These are phyloP conservation scores for Coccomyxa subellipsoidea DNA, from an alignment of 163 green algal genomes.

Conservation along the genomic window DNA sequence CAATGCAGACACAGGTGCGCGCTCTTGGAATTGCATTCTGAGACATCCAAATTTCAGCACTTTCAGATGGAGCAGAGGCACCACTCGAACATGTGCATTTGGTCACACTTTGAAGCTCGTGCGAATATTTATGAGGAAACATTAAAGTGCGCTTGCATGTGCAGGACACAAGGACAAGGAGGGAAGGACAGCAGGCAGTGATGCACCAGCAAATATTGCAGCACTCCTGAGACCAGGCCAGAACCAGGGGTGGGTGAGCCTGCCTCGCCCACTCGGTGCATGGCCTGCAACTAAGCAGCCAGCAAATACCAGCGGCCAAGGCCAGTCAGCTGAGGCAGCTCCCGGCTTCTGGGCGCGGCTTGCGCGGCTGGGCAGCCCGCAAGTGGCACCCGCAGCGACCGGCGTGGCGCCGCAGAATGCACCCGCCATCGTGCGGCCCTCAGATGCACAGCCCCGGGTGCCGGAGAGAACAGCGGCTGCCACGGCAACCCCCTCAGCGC, in stretches of 20 bases:
- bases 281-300: neutral
- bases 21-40: neutral
- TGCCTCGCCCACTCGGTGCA: neutral
- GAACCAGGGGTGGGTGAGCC: neutral
- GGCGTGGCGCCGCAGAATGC: too few relatives aligned
- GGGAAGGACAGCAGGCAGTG: neutral
- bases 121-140: too few relatives aligned
- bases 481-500: neutral
- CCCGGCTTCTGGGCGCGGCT: neutral
- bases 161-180: neutral
- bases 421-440: neutral
- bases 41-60: too few relatives aligned
- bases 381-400: neutral
- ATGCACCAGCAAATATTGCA: neutral
- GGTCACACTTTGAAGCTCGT: neutral
- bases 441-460: neutral
- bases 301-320: neutral
- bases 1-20: slow-evolving; percentile 15
- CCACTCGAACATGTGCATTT: too few relatives aligned
- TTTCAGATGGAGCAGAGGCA: too few relatives aligned
- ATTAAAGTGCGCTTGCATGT: neutral
- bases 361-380: neutral
- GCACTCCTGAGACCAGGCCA: neutral
- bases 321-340: neutral
- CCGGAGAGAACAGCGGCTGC: neutral